Conservation (phyloP, 306 rosid genomes). For the Corylus heterophylla region DNA sequence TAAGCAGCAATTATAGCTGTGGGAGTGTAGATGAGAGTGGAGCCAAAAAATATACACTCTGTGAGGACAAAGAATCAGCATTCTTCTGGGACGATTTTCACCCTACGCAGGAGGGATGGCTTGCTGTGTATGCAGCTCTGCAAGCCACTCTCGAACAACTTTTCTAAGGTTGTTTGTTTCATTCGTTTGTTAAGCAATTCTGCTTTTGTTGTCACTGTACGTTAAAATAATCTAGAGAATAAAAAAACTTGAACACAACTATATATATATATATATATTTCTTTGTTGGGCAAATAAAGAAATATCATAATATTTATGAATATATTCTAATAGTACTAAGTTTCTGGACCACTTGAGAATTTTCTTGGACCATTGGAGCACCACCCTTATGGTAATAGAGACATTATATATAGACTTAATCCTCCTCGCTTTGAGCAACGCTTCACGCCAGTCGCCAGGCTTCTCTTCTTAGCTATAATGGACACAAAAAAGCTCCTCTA, state of each 20-base stretch:
- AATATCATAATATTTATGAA: no score
- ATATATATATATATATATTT: no score
- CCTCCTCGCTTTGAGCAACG: no score
- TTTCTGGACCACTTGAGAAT: no score
- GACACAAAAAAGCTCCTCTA: slow-evolving; percentile 10
- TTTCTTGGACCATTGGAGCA: no score
- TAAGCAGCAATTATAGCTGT: slow-evolving; percentile 47
- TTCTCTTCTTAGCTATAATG: background rate
- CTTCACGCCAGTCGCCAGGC: no score
- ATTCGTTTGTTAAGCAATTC: background rate
- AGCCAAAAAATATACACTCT: slow-evolving; percentile 57
- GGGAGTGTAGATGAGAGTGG: slow-evolving; percentile 59
- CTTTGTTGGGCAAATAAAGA: no score
- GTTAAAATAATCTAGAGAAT: no score
- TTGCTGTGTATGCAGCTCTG: slow-evolving; percentile 55
- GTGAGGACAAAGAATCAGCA: slow-evolving; percentile 55
- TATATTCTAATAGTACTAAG: no score
- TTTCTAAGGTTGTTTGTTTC: background rate
- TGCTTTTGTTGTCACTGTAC: background rate
- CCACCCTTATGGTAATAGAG: no score
- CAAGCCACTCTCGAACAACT: slow-evolving; percentile 35
- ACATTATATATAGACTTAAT: no score
- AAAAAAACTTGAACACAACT: no score
- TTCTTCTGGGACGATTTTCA: slow-evolving; percentile 85
- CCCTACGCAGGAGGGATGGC: slow-evolving; percentile 86